Percentiles rank a stretch among this genome's conserved stretches.
phyloP scores from a whole-genome alignment of 495 filamentous ascomycete species.

The Cercophora newfieldiana region DNA sequence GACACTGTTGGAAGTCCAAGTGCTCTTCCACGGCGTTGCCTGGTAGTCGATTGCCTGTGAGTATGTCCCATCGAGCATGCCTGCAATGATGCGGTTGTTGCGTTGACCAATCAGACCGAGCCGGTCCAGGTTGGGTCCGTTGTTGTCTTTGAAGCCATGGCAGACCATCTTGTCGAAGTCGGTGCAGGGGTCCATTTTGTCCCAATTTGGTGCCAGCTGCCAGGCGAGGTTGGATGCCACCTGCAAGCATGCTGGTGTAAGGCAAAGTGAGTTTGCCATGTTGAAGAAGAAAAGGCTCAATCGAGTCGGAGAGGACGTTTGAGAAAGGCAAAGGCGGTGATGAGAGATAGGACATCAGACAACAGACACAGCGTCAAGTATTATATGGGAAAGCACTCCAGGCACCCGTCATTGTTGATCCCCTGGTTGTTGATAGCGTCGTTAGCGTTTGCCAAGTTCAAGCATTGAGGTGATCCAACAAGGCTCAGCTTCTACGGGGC shows the following conservation, averaged over 20 bases:
- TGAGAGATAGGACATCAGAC: too few species aligned
- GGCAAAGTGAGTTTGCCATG: neutral
- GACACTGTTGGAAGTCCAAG: neutral
- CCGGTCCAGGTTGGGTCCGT: neutral
- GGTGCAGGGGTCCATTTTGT: constrained; percentile 64
- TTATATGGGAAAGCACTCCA: too few species aligned
- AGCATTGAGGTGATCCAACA: too few species aligned
- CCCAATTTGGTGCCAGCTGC: constrained; percentile 62
- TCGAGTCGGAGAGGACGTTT: too few species aligned
- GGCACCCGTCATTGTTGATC: too few species aligned
- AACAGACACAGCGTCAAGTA: too few species aligned
- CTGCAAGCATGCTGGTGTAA: constrained; percentile 63
- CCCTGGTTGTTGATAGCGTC: too few species aligned
- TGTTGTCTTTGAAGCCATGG: constrained; percentile 52
- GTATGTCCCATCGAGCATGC: constrained; percentile 1
- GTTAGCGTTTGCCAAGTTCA: too few species aligned
- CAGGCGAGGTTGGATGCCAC: constrained; percentile 65
- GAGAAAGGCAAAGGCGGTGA: too few species aligned
- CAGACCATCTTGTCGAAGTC: constrained; percentile 69
- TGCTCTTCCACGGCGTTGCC: constrained; percentile 2
- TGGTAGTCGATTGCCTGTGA: neutral
- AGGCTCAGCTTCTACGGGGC: too few species aligned
- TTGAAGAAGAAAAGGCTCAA: too few species aligned
- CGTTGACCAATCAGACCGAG: neutral
- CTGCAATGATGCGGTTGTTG: neutral